phyloP scores from a whole-genome alignment of 306 rosid species.

The Vigna hirtella region DNA sequence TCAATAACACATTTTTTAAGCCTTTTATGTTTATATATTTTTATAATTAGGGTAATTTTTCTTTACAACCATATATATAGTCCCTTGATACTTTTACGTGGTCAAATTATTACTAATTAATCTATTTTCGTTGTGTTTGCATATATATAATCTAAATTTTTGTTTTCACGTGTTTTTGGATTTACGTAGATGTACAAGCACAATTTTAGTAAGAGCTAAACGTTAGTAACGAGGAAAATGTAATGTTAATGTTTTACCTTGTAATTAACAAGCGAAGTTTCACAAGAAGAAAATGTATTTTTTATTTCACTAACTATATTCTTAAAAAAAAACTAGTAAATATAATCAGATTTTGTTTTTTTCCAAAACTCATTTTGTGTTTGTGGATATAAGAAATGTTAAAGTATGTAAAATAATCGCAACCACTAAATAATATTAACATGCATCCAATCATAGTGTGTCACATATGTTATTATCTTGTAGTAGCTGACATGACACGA shows the following conservation, averaged over 20 bases:
- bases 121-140: too few relatives aligned
- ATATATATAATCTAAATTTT: background rate
- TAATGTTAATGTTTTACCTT: background rate
- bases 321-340: background rate
- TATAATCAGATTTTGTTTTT: background rate
- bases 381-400: background rate
- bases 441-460: background rate
- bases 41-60: background rate
- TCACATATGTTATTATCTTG: background rate
- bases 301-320: too few relatives aligned
- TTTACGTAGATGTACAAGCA: background rate
- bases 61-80: background rate
- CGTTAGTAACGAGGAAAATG: background rate
- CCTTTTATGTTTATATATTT: too few relatives aligned
- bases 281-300: background rate
- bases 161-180: background rate
- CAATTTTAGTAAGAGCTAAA: background rate
- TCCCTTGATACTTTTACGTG: background rate
- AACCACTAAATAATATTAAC: background rate
- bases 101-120: too few relatives aligned
- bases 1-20: background rate
- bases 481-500: background rate
- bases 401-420: background rate
- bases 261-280: background rate
- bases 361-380: background rate